phyloP scores from a whole-genome alignment of 2,329 filamentous ascomycete species.

The Hypoxylon sp. region DNA sequence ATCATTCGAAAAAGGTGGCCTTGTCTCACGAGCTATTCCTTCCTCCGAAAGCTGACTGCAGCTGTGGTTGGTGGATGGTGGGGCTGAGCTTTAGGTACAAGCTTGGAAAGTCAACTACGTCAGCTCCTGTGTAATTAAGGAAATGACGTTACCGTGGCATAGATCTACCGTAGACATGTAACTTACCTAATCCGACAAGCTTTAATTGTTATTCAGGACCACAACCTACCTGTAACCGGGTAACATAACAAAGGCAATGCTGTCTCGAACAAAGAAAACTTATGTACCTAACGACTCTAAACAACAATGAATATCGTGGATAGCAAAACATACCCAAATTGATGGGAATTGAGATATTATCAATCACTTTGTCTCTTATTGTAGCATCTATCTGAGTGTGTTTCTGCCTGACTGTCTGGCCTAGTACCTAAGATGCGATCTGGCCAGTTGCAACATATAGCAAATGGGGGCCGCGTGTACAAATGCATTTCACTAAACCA shows the following conservation, averaged over 20 bases:
- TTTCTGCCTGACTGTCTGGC: constrained; percentile 13
- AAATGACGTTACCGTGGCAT: constrained; percentile 40
- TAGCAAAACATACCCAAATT: not conserved
- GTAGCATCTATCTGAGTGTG: not conserved
- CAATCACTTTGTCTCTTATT: not conserved
- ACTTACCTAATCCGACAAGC: constrained; percentile 4
- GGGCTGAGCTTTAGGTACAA: constrained; percentile 28
- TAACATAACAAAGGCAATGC: not conserved
- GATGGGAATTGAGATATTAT: not conserved
- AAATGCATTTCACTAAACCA: constrained; percentile 17
- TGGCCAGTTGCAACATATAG: constrained; percentile 29
- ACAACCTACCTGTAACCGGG: constrained; percentile 6
- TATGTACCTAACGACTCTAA: not conserved
- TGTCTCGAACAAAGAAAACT: not conserved
- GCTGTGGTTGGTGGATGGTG: constrained; percentile 28
- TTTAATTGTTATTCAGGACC: not conserved
- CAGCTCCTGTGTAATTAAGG: constrained; percentile 29
- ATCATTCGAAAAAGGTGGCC: constrained; percentile 47
- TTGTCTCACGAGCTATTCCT: constrained; percentile 49
- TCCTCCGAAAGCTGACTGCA: constrained; percentile 27
- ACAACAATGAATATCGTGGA: not conserved
- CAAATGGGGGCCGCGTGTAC: constrained; percentile 27
- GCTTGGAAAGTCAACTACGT: constrained; percentile 47
- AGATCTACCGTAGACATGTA: constrained; percentile 4
- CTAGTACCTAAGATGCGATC: constrained; percentile 22